These are phyloP conservation scores for Trichophyton schoenleinii DNA, from an alignment of 2,329 filamentous ascomycete species.

Conservation along the genomic window DNA sequence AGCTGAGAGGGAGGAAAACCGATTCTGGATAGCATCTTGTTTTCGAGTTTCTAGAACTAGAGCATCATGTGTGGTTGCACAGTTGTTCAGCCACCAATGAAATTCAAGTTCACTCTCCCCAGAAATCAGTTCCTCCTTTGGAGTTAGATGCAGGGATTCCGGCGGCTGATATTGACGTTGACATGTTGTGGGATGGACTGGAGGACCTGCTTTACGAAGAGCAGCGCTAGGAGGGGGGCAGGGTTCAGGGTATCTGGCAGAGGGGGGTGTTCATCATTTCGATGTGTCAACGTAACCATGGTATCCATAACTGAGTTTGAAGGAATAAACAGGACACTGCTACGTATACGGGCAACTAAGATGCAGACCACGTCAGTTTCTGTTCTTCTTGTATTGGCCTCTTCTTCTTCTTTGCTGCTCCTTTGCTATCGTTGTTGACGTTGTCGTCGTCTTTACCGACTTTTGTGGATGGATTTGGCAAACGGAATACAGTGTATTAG, in stretches of 20 bases:
- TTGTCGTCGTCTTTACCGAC: no score
- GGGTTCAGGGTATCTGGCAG: not conserved
- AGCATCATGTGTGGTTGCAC: not conserved
- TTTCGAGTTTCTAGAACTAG: not conserved
- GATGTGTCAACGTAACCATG: slow-evolving; percentile 1
- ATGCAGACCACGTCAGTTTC: not conserved
- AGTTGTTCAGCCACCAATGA: not conserved
- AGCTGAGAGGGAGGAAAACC: not conserved
- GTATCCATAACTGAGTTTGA: not conserved
- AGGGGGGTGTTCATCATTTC: not conserved
- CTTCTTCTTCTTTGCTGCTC: not conserved
- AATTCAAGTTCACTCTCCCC: not conserved
- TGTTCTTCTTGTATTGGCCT: not conserved
- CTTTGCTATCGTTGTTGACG: no score
- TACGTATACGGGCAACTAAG: not conserved
- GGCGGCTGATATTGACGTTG: not conserved
- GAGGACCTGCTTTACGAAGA: not conserved
- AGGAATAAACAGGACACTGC: not conserved
- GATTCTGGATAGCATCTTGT: not conserved
- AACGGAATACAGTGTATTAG: no score
- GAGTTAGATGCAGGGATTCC: not conserved
- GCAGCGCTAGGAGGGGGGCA: not conserved
- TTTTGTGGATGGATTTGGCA: no score
- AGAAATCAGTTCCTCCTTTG: not conserved
- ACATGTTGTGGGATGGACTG: not conserved